Evolutionary conservation across 169 alveolate species (phyloP).

Genomic region (Cytauxzoon felis): DNA sequence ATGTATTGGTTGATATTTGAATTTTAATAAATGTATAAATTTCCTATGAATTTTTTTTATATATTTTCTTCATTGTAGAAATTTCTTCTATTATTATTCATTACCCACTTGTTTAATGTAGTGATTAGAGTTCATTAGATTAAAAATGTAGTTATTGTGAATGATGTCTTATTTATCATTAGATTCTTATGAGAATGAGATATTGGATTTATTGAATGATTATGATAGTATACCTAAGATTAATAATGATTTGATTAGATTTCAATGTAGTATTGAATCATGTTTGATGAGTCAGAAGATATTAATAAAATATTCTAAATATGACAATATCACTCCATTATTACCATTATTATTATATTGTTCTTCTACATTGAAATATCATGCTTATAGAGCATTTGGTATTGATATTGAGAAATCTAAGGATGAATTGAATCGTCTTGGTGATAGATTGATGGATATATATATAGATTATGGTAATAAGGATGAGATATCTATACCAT

Average conservation of each 20-base stretch:
- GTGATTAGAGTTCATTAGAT: background rate
- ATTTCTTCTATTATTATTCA: background rate
- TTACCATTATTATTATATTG: slow-evolving; percentile 3
- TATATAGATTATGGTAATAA: background rate
- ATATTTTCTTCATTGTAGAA: background rate
- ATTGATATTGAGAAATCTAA: background rate
- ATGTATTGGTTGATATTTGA: slow-evolving; percentile 31
- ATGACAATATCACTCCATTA: background rate
- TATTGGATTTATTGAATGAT: background rate
- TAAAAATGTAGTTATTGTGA: background rate
- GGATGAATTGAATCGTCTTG: background rate
- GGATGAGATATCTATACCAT: background rate
- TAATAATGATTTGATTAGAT: background rate
- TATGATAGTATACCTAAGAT: background rate
- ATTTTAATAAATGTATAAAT: background rate
- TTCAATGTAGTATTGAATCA: background rate
- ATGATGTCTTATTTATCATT: background rate
- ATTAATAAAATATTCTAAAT: background rate
- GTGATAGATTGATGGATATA: background rate
- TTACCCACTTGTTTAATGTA: background rate
- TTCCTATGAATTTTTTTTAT: background rate
- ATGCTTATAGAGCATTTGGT: slow-evolving; percentile 26
- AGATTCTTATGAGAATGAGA: slow-evolving; percentile 13
- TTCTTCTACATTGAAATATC: slow-evolving; percentile 34
- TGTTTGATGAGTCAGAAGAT: slow-evolving; percentile 2